These are phyloP conservation scores for Salix caprea DNA, from an alignment of 345 rosid species.

Conservation along the genomic window DNA sequence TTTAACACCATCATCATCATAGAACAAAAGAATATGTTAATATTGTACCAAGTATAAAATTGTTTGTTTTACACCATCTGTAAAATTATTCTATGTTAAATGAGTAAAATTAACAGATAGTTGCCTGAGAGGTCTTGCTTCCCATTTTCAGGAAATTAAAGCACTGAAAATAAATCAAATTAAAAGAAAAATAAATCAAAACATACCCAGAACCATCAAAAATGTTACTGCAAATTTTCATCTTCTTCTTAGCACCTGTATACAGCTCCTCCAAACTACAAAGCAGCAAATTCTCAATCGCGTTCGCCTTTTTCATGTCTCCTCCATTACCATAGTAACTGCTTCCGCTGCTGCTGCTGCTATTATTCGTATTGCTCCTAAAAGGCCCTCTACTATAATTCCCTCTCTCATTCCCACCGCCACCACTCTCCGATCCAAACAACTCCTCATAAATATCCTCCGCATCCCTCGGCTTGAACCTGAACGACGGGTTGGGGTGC, in stretches of 20 bases:
- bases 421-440: slow-evolving; percentile 55
- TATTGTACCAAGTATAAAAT: no score
- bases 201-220: slow-evolving; percentile 62
- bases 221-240: slow-evolving; percentile 57
- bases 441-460: slow-evolving; percentile 80
- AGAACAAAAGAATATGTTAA: no score
- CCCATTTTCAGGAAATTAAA: no score
- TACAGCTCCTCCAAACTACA: slow-evolving; percentile 92
- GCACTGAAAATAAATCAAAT: neutral
- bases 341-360: neutral
- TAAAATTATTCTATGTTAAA: no score
- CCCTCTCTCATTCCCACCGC: slow-evolving; percentile 24
- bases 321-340: slow-evolving; percentile 19
- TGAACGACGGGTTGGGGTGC: slow-evolving; percentile 9
- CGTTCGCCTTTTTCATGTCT: slow-evolving; percentile 41
- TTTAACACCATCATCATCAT: no score
- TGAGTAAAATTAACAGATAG: no score
- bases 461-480: slow-evolving; percentile 37
- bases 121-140: no score
- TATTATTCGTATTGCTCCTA: slow-evolving; percentile 31
- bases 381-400: slow-evolving; percentile 23
- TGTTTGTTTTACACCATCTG: no score
- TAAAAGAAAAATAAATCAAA: neutral
- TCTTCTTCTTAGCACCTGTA: slow-evolving; percentile 71
- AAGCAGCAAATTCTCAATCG: slow-evolving; percentile 58